A percentile compares a stretch with the other conserved stretches of the same genome.
Conservation (phyloP, 2,329 filamentous ascomycete species). For the Calonectria pseudoreteaudii region DNA sequence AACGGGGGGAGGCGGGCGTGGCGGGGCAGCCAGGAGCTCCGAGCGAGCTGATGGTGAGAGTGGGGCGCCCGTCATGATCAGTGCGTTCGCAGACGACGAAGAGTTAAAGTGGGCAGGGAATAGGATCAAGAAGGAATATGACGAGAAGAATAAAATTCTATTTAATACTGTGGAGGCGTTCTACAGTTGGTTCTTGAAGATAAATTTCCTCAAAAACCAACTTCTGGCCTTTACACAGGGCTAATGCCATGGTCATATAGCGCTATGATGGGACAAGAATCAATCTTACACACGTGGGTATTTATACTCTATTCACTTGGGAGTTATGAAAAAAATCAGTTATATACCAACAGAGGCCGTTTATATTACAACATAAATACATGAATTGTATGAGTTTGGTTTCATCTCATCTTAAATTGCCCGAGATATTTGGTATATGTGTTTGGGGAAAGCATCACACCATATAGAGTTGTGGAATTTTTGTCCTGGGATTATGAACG, state of each 20-base stretch:
- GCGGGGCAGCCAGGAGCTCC: slow-evolving; percentile 16
- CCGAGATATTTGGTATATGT: background rate
- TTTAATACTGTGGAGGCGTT: background rate
- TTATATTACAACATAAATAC: too few species aligned
- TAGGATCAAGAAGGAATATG: background rate
- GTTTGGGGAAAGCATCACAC: background rate
- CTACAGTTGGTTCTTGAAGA: background rate
- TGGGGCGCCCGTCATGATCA: slow-evolving; percentile 28
- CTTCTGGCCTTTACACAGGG: background rate
- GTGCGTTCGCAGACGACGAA: background rate
- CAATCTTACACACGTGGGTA: background rate
- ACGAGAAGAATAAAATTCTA: background rate
- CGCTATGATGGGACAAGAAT: background rate
- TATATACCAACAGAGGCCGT: background rate
- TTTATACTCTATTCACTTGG: background rate
- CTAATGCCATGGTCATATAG: background rate
- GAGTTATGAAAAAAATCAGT: background rate
- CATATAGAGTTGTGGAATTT: background rate
- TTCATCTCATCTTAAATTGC: background rate
- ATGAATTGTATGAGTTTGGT: too few species aligned
- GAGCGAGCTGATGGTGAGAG: slow-evolving; percentile 17
- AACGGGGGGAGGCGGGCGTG: slow-evolving; percentile 10
- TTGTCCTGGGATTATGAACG: background rate
- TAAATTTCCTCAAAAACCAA: background rate
- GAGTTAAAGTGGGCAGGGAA: background rate